Conservation (phyloP, 352 stramenopile genomes). For the Globisporangium lucens region DNA sequence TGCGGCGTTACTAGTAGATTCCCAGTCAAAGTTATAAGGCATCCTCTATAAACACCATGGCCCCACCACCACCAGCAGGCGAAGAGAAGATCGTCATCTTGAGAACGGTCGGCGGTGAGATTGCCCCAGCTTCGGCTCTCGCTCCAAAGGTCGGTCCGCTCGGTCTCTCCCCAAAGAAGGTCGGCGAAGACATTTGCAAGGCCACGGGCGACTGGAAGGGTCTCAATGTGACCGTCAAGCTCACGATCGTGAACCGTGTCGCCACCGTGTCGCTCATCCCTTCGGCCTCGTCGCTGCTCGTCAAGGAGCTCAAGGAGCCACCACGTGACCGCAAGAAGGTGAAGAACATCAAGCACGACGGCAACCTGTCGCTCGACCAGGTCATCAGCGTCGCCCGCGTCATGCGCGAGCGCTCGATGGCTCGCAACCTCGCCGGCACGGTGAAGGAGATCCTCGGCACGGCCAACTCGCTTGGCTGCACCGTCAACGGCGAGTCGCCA, state of each 20-base stretch:
- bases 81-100: conserved; percentile 96
- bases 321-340: conserved; percentile 99
- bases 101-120: conserved; percentile 98
- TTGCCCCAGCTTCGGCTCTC: conserved; percentile 97
- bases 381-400: conserved; percentile 98
- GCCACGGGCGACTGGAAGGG: conserved; percentile 99
- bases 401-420: conserved; percentile 98
- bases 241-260: conserved; percentile 99
- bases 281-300: conserved; percentile 97
- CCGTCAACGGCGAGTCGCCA: conserved; percentile 97
- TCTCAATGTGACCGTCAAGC: conserved; percentile 99
- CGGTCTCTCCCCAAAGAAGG: conserved; percentile 99
- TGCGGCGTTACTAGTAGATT: conserved; percentile 19
- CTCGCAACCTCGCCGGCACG: conserved; percentile 93
- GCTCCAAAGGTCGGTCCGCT: conserved; percentile 99
- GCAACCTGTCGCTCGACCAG: conserved; percentile 99
- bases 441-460: conserved; percentile 99
- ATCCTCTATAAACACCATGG: conserved; percentile 92
- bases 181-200: conserved; percentile 99
- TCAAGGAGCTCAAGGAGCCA: conserved; percentile 99
- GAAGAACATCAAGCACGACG: conserved; percentile 99
- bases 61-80: conserved; percentile 83
- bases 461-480: conserved; percentile 98
- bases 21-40: conserved; percentile 30
- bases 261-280: conserved; percentile 97